phyloP scores from a whole-genome alignment of 1,139 yeast genomes.

The Magnusiomyces clavatus region DNA sequence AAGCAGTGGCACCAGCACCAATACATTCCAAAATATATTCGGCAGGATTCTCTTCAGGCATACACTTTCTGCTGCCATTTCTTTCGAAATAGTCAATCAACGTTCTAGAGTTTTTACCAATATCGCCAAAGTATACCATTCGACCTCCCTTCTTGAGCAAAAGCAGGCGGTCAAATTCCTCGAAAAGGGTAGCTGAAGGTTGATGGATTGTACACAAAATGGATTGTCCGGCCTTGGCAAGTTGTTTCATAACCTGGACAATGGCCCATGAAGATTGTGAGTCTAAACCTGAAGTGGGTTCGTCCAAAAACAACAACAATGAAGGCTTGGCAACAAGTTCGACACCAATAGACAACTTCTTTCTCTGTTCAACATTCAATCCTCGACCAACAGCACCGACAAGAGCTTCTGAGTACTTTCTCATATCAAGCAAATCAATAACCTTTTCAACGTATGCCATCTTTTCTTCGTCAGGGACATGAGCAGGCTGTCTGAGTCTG shows the following conservation, averaged over 20 bases:
- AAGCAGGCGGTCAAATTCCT: slow-evolving; percentile 68
- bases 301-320: slow-evolving; percentile 70
- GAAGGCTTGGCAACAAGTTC: slow-evolving; percentile 82
- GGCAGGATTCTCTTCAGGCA: slow-evolving; percentile 61
- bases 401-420: slow-evolving; percentile 49
- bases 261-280: slow-evolving; percentile 86
- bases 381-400: slow-evolving; percentile 61
- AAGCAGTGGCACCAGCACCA: slow-evolving; percentile 69
- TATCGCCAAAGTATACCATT: slow-evolving; percentile 74
- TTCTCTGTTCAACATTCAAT: slow-evolving; percentile 74
- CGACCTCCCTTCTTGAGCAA: slow-evolving; percentile 68
- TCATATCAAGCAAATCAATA: slow-evolving; percentile 47
- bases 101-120: slow-evolving; percentile 53
- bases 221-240: slow-evolving; percentile 75
- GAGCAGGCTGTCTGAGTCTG: slow-evolving; percentile 44
- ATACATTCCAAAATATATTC: slow-evolving; percentile 72
- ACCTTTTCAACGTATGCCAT: slow-evolving; percentile 49
- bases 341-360: slow-evolving; percentile 77
- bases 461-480: slow-evolving; percentile 42
- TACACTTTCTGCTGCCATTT: slow-evolving; percentile 58
- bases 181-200: slow-evolving; percentile 70
- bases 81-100: slow-evolving; percentile 58
- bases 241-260: slow-evolving; percentile 50
- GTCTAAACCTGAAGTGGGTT: slow-evolving; percentile 85
- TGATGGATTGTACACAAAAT: slow-evolving; percentile 78